Base-by-base conservation (phyloP, 2,329 filamentous ascomycete genomes). In the Balansia obtecta region DNA sequence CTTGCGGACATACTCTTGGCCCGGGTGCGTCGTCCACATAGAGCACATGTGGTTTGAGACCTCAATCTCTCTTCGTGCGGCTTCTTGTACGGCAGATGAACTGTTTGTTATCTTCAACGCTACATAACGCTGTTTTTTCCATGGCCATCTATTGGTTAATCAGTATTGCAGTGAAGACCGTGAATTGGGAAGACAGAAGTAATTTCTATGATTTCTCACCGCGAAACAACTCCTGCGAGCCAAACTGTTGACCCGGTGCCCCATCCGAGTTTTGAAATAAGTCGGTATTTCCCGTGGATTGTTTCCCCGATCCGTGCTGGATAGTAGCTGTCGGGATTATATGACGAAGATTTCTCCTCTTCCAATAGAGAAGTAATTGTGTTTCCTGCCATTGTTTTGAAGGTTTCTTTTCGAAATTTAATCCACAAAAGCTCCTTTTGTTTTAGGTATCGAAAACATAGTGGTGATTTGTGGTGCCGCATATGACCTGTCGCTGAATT, bases 171-270 rank as follows among this genome's bases (percentile, higher is more conserved):
- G 47, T 16, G 1, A 44, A 22, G n/a, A 22, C 32, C 42, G 39
- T n/a, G 49, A 18, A 49, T 37, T 33, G 10, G 10, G 38, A 18
- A 42, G 16, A 30, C 22, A 15, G n/a, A 45, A 53, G 6, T 32
- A 46, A 50, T 53, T 38, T 37, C 12, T 38, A 30, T n/a, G n/a
- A 9, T 46, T 50, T 32, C 66, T 60, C n/a, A 58, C 57, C 55
- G 55, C 50, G 59, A 46, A n/a, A 44, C 53, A n/a, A 48, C 38
- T 42, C 50, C 49, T 2, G 65, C 65, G 32, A 70, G 58, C 67
- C 67, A 71, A 22, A 70, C 68, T 4, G 68, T 70, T 34, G 66
- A 70, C 30, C 57, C 61, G 20, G 59, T 61, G 27, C 67, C 67
- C 60, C 61, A 69, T n/a, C n/a, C n/a, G n/a, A n/a, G n/a, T n/a